Conservation (phyloP, 176 grass and related monocot species). For the Juncus inflexus region DNA sequence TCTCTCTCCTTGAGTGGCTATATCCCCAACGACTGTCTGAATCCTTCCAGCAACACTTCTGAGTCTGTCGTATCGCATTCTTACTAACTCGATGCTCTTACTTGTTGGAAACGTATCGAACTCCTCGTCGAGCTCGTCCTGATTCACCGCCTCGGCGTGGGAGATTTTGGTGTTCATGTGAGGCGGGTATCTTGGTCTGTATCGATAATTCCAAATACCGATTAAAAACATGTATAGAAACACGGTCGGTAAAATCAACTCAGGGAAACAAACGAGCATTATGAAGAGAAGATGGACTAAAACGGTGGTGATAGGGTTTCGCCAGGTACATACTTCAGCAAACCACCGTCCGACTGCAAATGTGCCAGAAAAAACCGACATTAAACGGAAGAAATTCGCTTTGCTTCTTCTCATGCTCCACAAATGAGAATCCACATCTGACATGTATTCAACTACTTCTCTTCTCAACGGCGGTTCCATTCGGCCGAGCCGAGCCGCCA, state of each 20-base stretch:
- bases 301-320: conserved; percentile 83
- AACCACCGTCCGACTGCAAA: conserved; percentile 85
- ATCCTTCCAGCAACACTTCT: conserved; percentile 90
- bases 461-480: conserved; percentile 93
- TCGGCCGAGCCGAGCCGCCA: conserved; percentile 72
- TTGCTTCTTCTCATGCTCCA: conserved; percentile 99
- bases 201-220: conserved; percentile 91
- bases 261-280: conserved; percentile 94
- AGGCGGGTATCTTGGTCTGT: conserved; percentile 77
- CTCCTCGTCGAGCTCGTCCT: conserved; percentile 91
- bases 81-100: conserved; percentile 49
- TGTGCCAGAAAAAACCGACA: conserved; percentile 78
- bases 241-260: conserved; percentile 76
- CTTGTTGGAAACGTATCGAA: conserved; percentile 82
- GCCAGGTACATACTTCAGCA: conserved; percentile 71
- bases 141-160: conserved; percentile 75
- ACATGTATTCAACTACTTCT: conserved; percentile 99
- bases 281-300: conserved; percentile 85
- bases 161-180: conserved; percentile 99
- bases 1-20: conserved; percentile 93
- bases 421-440: conserved; percentile 78
- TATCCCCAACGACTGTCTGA: conserved; percentile 84
- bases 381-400: conserved; percentile 93
- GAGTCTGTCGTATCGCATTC: conserved; percentile 78
- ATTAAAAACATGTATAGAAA: conserved; percentile 98